Evolutionary conservation across 495 filamentous ascomycete species (phyloP), one percentile per base, ranked within the genome.

Genomic region (Penicillium canariense): DNA sequence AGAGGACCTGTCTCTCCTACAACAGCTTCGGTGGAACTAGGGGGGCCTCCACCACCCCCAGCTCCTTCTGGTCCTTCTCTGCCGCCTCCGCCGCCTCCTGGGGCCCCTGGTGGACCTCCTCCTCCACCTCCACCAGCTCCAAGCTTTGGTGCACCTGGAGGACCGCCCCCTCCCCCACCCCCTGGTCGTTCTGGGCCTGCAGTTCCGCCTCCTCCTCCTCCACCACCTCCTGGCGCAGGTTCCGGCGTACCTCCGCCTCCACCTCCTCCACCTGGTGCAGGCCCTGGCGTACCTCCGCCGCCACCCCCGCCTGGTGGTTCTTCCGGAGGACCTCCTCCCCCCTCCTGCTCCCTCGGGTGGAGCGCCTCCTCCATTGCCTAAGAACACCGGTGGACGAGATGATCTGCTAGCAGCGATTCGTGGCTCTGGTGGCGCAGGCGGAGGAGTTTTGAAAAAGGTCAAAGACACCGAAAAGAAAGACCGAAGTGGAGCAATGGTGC

Each of bases 381-480:
- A 75, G 32, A 66, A 74, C 39, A 40, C 75, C 25, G 82, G 71
- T 45, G 70, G 75, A 42, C 83, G 86, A 42, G 74, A 82, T 47
- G 85, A 88, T 56, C 70, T 98, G 46, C 68, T 98, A 52, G 90
- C 90, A 18, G 81, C 88, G 56, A 98, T 98, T 63, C 82, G 89
- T 51, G 82, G 81, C 7, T 86, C 86, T 22, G 89, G 90, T 58
- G 88, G 89, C 28, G 79, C 85, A 43, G 82, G 78, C 2, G 82
- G 83, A 26, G 79, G 81, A 40, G 75, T 83, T 17, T 74, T 98
- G 54, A 90, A 88, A 70, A 96, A 92, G 69, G 92, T 97, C 42
- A 83, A 82, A 51, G 83, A 85, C 38, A 75, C 67, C 40, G 84
- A 91, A 53, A 90, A 94, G 72, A 77, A 84, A 68, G 91, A 96